These are phyloP conservation scores for Glycine latifolia DNA, from an alignment of 306 rosid species.

Conservation along the genomic window DNA sequence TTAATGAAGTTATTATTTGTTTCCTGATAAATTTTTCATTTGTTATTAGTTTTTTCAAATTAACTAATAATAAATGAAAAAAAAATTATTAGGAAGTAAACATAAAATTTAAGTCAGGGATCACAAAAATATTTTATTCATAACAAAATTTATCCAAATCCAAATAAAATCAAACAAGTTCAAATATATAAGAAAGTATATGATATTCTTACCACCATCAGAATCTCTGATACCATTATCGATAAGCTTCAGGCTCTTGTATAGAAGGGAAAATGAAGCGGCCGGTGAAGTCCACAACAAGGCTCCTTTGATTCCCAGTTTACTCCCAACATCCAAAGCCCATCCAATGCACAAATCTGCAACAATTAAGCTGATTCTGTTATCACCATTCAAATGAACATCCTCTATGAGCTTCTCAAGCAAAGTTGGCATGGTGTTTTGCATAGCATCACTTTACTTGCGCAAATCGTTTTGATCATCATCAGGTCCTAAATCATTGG, in stretches of 20 bases:
- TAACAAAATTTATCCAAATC: too few relatives aligned
- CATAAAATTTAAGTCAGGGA: too few relatives aligned
- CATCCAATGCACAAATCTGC: constrained; percentile 42
- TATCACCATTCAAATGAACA: constrained; percentile 1
- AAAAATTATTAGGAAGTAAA: too few relatives aligned
- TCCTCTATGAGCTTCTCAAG: constrained; percentile 57
- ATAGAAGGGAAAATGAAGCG: not conserved
- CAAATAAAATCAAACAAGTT: too few relatives aligned
- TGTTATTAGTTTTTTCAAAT: too few relatives aligned
- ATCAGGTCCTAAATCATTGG: constrained; percentile 51
- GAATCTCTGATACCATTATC: constrained; percentile 47
- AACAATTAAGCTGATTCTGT: constrained; percentile 20
- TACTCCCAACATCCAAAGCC: constrained; percentile 22
- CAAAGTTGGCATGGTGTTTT: constrained; percentile 33
- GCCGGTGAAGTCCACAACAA: constrained; percentile 34
- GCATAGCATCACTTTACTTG: not conserved
- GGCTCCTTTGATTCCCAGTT: constrained; percentile 46
- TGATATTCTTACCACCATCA: constrained; percentile 32
- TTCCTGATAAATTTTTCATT: too few relatives aligned
- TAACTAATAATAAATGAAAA: too few relatives aligned
- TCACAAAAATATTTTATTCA: too few relatives aligned
- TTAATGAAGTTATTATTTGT: too few relatives aligned
- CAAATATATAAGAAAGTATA: too few relatives aligned
- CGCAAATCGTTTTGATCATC: constrained; percentile 40
- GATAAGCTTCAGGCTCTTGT: constrained; percentile 45